Evolutionary conservation across 148 eudicot species (phyloP).

Genomic region (Rhododendron williamsianum): DNA sequence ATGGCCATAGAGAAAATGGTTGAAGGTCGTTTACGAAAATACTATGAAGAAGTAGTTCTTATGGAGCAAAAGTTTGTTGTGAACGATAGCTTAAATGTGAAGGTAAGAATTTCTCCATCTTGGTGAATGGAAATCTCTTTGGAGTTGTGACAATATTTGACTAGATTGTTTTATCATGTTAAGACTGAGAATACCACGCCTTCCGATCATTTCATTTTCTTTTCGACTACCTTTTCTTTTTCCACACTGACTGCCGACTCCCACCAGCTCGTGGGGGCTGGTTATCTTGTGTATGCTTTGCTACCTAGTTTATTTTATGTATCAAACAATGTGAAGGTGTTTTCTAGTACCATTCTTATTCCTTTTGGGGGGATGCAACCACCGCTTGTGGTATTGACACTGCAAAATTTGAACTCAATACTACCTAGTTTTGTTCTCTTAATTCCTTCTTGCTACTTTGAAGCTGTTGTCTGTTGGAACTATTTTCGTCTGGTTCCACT

Average conservation of each 20-base stretch:
- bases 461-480: neutral
- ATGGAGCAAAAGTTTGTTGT: constrained; percentile 93
- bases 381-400: neutral
- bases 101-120: constrained; percentile 39
- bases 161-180: neutral
- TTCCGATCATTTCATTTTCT: neutral
- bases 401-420: constrained; percentile 2
- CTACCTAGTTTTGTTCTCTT: neutral
- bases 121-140: constrained; percentile 1
- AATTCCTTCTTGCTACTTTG: neutral
- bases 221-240: neutral
- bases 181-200: neutral
- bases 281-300: neutral
- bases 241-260: neutral
- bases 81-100: constrained; percentile 62
- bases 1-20: constrained; percentile 94
- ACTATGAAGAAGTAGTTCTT: constrained; percentile 85
- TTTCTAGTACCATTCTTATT: neutral
- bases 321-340: neutral
- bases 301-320: neutral
- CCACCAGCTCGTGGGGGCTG: neutral
- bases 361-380: neutral
- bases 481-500: constrained; percentile 7
- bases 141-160: neutral
- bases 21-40: constrained; percentile 92